Evolutionary conservation across 140 eudicot genomes (phyloP), one percentile per base, ranked within the genome.

Genomic region (Anethum foeniculum): DNA sequence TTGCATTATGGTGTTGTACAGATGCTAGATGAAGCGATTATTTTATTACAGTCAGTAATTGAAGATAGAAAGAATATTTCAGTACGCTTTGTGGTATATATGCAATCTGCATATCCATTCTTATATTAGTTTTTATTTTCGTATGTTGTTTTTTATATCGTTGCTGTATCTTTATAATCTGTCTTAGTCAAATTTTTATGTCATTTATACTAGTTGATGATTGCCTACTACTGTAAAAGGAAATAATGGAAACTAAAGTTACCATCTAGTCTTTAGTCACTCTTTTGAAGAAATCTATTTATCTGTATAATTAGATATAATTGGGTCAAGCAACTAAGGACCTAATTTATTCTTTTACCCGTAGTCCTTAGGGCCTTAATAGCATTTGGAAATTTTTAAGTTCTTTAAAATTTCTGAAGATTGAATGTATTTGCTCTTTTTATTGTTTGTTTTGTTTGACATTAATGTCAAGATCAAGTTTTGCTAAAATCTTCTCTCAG

Each of bases 1-100:
- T 52, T 93, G 88, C 96, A 93, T 72, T 85, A 56, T 64, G 98
- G 97, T 65, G 88, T 90, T 38, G 86, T 79, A 75, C 90, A 90
- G 52, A 83, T 88, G 39, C 85, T 91, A 11, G 84, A 83, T n/a
- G 97, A 93, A 86, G 97, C 96, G 14, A 60, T 36, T 18, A 60
- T 25, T 30, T 38, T 77, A 79, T 79, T 83, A 41, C 78, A 75
- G 19, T 68, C 84, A 25, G 80, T 87, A 79, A 79, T 81, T 49
- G 80, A 73, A 75, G 90, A 89, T 32, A 85, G 86, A 91, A 93
- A 91, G 82, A 88, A 90, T 77, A 78, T 93, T 65, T 88, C 96
- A 28, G 71, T 83, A 28, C 86, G 76, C 54, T 85, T 91, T 79
- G 46, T 84, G 92, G 93, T 93, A 85, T 65, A 81, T 54, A 6